Base-by-base conservation (phyloP, 169 alveolate species). In the Eimeria tenella region DNA sequence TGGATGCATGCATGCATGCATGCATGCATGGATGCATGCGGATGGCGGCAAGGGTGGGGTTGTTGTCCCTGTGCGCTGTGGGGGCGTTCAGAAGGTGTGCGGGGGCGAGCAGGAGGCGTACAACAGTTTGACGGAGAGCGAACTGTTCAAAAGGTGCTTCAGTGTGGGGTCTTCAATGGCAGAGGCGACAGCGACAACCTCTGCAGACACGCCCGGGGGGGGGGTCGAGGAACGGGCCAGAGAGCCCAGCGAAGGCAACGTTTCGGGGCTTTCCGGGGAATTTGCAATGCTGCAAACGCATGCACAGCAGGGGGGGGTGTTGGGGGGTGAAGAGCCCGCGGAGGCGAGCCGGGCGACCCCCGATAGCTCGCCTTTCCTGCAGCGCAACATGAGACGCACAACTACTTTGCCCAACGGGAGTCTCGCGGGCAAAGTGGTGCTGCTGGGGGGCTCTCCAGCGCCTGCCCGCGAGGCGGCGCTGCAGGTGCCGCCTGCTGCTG, bases 281-380 rank as follows among this genome's bases (percentile, higher is more conserved):
- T 68, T 68, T 7, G 79, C 79, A 7, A 1, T 68, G 79, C 79
- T 68, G 79, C 79, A 68, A 19, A 23, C 79, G 10, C 79, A 68
- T 9, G 49, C 31, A 0, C 79, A 9, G 11, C 79, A 68, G 21
- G 10, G 17, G 31, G 25, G 13, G 79, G 50, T n/a, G 6, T 5
- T 9, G 50, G 79, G 79, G 79, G 79, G 15, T 2, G 79, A 19
- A 23, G 79, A 68, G 79, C 50, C 17, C 5, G 79, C 15, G 10
- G 79, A 68, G 17, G 79, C 5, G 50, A 5, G 19, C n/a, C 11
- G 21, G 19, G 49, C 49, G 79, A 4, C 79, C 49, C 15, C 49
- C 17, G 79, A 68, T 8, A 6, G 52, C 52, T 9, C 79, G 79
- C 79, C 79, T 0, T 68, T 68, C 7, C 21, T 23, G 17, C 79